Evolutionary conservation across 1,284 basidiomycete species (phyloP), one percentile per base, ranked within the genome.

Genomic region (Irpex lacteus): DNA sequence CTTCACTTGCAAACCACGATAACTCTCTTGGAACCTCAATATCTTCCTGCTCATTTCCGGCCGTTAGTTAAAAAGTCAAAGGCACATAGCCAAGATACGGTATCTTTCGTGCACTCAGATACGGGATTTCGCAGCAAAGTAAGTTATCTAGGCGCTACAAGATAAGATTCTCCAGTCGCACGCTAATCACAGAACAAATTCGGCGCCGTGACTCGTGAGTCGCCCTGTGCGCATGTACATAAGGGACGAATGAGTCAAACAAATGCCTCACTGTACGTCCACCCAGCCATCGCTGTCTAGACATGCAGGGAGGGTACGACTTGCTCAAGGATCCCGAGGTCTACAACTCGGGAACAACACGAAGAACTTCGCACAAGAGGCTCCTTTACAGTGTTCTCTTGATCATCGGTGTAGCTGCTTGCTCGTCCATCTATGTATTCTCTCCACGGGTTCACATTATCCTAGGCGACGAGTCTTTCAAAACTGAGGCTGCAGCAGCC

Each of bases 361-460:
- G 32, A 21, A 19, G 64, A 58, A 50, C 62, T 63, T 13, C 65
- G 38, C 59, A 67, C 15, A 67, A 69, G 7, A 56, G 19, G n/a
- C 47, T 67, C 26, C 57, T 67, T 13, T 40, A 72, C 55, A 60
- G 57, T 15, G 59, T 61, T 13, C 53, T 66, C 55, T 61, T 71
- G 32, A 40, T 72, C 19, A 47, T 69, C 21, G 68, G 67, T 21
- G 67, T 67, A 4, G 54, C 69, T 53, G 63, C 67, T 5, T 19
- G 71, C n/a, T 66, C 72, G 4, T 61, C 69, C 1, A 60, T 70
- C 61, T 70, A 70, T 50, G 63, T 67, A 40, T 64, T 70, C 56
- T 61, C 67, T 19, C 54, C 67, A 5, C 57, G 58, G 32, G 44
- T 59, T 32, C 59, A 60, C 7, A 40, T 21, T 5, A 60, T 63